Evolutionary conservation across 805 yeast species (phyloP).

Genomic region (Kazachstania bromeliacearum): DNA sequence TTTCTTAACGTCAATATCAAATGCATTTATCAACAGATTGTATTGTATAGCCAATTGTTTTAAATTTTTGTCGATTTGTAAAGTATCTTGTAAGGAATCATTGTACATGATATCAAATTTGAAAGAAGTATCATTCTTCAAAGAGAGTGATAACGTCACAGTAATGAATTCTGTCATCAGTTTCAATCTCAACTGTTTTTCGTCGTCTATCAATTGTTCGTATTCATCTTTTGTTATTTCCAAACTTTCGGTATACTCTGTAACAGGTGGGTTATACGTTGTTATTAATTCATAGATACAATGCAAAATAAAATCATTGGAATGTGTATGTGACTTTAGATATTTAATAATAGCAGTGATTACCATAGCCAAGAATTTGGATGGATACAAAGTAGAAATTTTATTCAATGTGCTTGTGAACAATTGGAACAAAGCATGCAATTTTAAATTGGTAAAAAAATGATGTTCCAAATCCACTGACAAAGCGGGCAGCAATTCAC

Average conservation of each 20-base stretch:
- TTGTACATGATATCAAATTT: conserved; percentile 22
- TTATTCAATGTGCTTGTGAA: conserved; percentile 47
- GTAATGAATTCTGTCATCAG: conserved; percentile 54
- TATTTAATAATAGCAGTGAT: conserved; percentile 48
- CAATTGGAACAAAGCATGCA: conserved; percentile 59
- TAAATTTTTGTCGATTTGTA: neutral
- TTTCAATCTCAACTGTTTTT: conserved; percentile 50
- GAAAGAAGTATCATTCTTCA: conserved; percentile 22
- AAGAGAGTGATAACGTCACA: conserved; percentile 36
- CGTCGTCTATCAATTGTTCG: conserved; percentile 41
- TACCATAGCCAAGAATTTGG: conserved; percentile 66
- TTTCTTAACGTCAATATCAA: conserved; percentile 47
- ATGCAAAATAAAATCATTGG: conserved; percentile 39
- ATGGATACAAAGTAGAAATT: conserved; percentile 64
- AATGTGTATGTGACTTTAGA: conserved; percentile 34
- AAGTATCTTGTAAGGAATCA: conserved; percentile 3
- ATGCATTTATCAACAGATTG: conserved; percentile 43
- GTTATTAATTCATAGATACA: conserved; percentile 54
- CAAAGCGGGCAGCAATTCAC: conserved; percentile 45
- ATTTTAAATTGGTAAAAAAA: conserved; percentile 40
- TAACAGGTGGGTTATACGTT: conserved; percentile 32
- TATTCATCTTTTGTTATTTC: conserved; percentile 29
- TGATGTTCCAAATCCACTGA: no score
- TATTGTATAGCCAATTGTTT: conserved; percentile 28
- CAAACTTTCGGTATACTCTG: neutral